Base-by-base conservation (phyloP, 169 alveolate genomes). In the Plasmodium malariae region DNA sequence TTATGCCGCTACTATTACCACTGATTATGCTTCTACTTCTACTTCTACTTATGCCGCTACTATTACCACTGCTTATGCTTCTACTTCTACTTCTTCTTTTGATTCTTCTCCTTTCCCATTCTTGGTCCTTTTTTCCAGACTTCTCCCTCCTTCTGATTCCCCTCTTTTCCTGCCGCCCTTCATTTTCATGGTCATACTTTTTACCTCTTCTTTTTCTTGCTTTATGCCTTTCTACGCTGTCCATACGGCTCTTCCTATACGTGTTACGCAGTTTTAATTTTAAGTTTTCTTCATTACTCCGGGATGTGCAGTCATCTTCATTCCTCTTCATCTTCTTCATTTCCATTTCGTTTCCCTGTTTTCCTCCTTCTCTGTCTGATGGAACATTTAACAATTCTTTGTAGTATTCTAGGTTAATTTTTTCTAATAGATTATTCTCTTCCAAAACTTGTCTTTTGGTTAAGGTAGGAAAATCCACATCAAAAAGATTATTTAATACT, bases 391-490 rank as follows among this genome's bases (percentile, higher is more conserved):
- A 62, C 48, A 85, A 68, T 30, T 55, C 92, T 40, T 85, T 68
- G 45, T 85, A 85, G 62, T 70, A 85, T 49, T 85, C 92, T 36
- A 70, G 69, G 57, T 68, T 70, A 9, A 37, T 72, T 60, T 59
- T 70, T 49, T 91, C 88, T 34, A 98, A 91, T n/a, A 74, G 54
- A 19, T 95, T 94, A 37, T 95, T 88, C 45, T 97, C 98, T 92
- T 98, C 98, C 69, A 96, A 92, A 49, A 95, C 89, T 68, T 78
- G 83, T 37, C 99, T 93, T 94, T 97, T 98, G 3, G 97, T 94
- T 4, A 98, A 94, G 14, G 97, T 93, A 7, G 99, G 99, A 49
- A 98, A 91, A 55, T 97, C 98, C 17, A 98, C 97, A 88, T 97
- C 99, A 71, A 98, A 93, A 49, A 94, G 91, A 45, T 93, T 92